A percentile compares a stretch with the other conserved stretches of the same genome.
phyloP scores from a whole-genome alignment of 148 eudicot species.

The Pouteria glomerata region DNA sequence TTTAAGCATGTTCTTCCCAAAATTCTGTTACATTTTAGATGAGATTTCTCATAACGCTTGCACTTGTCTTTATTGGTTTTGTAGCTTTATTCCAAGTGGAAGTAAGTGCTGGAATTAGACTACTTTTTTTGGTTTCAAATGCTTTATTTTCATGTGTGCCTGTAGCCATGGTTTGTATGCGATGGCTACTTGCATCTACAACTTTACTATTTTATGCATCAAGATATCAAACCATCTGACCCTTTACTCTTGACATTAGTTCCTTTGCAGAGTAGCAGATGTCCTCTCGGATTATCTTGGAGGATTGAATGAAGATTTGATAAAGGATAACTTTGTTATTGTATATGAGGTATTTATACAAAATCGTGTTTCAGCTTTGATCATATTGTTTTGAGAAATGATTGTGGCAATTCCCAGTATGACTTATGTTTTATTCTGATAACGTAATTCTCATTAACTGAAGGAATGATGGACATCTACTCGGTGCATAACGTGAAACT shows the following conservation, averaged over 20 bases:
- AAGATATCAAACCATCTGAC: not conserved
- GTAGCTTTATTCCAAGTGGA: not conserved
- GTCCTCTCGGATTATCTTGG: slow-evolving; percentile 87
- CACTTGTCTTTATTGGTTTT: not conserved
- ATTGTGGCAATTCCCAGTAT: too few relatives aligned
- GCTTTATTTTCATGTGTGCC: slow-evolving; percentile 12
- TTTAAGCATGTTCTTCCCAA: not conserved
- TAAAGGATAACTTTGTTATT: slow-evolving; percentile 92
- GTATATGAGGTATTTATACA: slow-evolving; percentile 73
- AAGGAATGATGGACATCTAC: not conserved
- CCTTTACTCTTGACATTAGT: slow-evolving; percentile 47
- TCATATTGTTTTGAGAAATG: not conserved
- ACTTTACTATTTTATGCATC: not conserved
- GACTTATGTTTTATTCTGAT: too few relatives aligned
- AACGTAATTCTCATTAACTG: too few relatives aligned
- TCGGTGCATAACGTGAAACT: not conserved
- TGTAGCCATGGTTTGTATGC: not conserved
- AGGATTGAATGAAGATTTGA: slow-evolving; percentile 85
- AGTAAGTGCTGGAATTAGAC: not conserved
- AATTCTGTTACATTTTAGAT: not conserved
- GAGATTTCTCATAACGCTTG: not conserved
- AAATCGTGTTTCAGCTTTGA: slow-evolving; percentile 1
- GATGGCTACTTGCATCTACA: not conserved
- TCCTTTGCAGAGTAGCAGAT: slow-evolving; percentile 96
- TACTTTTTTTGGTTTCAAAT: not conserved